Conservation (phyloP, 2,329 filamentous ascomycete species). For the Colletotrichum kahawae region DNA sequence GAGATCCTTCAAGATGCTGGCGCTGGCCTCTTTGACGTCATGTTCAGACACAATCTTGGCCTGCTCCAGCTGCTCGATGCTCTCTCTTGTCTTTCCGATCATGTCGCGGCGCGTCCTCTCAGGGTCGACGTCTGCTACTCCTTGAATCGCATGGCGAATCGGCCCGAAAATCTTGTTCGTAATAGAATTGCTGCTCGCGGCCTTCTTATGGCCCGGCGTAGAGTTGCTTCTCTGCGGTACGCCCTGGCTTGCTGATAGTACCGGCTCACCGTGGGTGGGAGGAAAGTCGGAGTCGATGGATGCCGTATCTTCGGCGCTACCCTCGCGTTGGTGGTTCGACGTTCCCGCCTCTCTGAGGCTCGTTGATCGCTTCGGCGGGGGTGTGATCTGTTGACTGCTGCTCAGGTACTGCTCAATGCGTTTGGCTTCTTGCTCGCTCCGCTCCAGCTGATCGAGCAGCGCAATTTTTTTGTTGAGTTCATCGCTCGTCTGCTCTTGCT, state of each 20-base stretch:
- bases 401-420: constrained; percentile 93
- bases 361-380: constrained; percentile 71
- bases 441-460: constrained; percentile 86
- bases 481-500: constrained; percentile 96
- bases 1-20: constrained; percentile 86
- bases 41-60: constrained; percentile 86
- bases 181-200: constrained; percentile 85
- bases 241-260: constrained; percentile 77
- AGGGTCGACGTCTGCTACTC: constrained; percentile 94
- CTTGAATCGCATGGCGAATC: constrained; percentile 93
- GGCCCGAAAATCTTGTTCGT: constrained; percentile 94
- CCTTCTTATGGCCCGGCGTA: constrained; percentile 73
- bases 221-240: constrained; percentile 57
- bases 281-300: constrained; percentile 97
- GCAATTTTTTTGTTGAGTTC: constrained; percentile 87
- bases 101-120: constrained; percentile 90
- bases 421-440: constrained; percentile 89
- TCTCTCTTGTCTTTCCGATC: constrained; percentile 94
- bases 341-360: constrained; percentile 55
- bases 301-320: constrained; percentile 74
- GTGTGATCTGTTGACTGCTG: constrained; percentile 67
- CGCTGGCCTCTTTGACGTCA: constrained; percentile 92
- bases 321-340: constrained; percentile 57
- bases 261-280: constrained; percentile 80
- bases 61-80: constrained; percentile 84